Base-by-base conservation (phyloP, 805 yeast genomes). In the Saccharomycopsis sp. region DNA sequence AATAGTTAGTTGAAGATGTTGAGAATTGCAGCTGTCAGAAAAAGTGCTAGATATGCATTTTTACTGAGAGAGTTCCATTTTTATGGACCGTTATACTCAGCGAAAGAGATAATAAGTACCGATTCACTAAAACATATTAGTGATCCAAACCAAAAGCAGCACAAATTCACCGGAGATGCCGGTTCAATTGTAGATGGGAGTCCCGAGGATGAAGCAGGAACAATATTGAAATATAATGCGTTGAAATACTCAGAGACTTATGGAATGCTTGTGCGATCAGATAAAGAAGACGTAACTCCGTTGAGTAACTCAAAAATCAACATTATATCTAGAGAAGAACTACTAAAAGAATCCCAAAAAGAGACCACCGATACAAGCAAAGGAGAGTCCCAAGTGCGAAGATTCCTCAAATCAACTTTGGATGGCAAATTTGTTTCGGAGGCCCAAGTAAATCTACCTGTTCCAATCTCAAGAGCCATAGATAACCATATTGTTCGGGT, bases 401-500 rank as follows among this genome's bases (percentile, higher is more conserved):
- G 93, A 65, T 70, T 85, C 3, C 79, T 84, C 64, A 81, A 81
- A 0, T 72, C 72, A 22, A 89, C 96, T 0, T 59, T 83, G 2
- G 63, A 68, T 52, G 96, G 86, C 0, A 75, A 84, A 59, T 76
- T 78, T 9, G 80, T 79, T 50, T 67, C 68, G 20, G 76, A 83
- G 54, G 65, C 69, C 1, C 84, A 82, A 56, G 69, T 85, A 3
- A 71, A 70, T 54, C 67, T 91, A 17, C 96, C 96, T 0, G 71
- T 72, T 0, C 72, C 67, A 2, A 74, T 91, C 2, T 72, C 89
- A 1, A 74, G 78, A 41, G 78, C 80, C 0, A 86, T 91, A 49
- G 78, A 82, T 61, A 79, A 86, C 63, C 80, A 87, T 65, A 85
- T 91, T 58, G 66, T 86, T 57, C 73, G 79, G 5, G 70, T 76